Conservation (phyloP, 306 rosid species). For the cucumber (Cucumis sativus) region DNA sequence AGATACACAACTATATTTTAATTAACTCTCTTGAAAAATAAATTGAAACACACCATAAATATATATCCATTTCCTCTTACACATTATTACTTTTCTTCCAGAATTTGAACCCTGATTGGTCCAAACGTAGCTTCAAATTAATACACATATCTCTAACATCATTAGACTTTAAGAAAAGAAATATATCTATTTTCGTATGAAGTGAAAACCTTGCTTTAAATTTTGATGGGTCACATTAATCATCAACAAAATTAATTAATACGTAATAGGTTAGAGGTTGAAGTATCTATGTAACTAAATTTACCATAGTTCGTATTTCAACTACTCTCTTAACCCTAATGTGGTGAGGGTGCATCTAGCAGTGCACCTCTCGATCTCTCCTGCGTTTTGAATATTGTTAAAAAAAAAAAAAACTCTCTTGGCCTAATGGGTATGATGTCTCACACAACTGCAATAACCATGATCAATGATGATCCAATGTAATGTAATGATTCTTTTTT, state of each 20-base stretch:
- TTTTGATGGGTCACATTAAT: neutral
- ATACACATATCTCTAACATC: neutral
- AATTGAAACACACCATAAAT: neutral
- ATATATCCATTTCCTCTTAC: neutral
- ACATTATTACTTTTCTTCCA: neutral
- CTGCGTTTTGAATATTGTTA: too few species aligned
- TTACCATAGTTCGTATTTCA: too few species aligned
- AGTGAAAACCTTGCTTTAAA: neutral
- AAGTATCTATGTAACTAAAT: neutral
- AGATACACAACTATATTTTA: neutral
- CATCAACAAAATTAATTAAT: neutral
- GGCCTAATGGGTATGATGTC: neutral
- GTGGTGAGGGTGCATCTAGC: too few species aligned
- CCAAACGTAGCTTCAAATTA: neutral
- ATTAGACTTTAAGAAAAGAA: neutral
- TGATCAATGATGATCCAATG: too few species aligned
- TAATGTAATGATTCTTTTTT: neutral
- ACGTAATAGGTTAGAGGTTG: neutral
- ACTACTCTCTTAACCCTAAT: too few species aligned
- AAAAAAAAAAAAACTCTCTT: too few species aligned
- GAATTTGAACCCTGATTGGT: neutral
- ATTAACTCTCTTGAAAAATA: neutral
- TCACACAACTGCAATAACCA: neutral
- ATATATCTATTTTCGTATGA: neutral
- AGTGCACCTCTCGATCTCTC: too few species aligned